Conservation (phyloP, 495 filamentous ascomycete genomes). For the Diplogelasinospora grovesii region DNA sequence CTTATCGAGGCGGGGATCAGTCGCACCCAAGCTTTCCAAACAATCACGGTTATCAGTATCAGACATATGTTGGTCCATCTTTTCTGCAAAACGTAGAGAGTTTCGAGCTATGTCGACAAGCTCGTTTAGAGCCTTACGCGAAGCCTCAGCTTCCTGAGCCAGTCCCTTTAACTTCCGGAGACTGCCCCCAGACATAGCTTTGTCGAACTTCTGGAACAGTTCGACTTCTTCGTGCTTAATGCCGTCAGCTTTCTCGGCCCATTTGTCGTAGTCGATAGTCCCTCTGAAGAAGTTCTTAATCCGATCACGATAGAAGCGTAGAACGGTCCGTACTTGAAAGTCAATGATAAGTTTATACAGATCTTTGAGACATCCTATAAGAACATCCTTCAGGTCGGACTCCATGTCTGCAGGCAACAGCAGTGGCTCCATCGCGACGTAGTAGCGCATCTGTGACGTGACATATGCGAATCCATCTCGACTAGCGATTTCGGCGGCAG, state of each 20-base stretch:
- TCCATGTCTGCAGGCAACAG: slow-evolving; percentile 5
- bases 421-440: slow-evolving; percentile 17
- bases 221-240: neutral
- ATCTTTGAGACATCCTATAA: slow-evolving; percentile 13
- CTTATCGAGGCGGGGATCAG: neutral
- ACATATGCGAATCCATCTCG: slow-evolving; percentile 24
- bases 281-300: slow-evolving; percentile 16
- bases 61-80: no score
- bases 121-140: no score
- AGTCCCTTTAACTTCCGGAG: no score
- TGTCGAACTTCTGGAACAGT: no score
- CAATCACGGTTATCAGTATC: no score
- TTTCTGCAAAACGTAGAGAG: neutral
- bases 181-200: no score
- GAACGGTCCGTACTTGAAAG: slow-evolving; percentile 15
- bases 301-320: slow-evolving; percentile 17
- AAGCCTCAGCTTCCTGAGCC: no score
- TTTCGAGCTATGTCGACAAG: no score
- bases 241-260: slow-evolving; percentile 6
- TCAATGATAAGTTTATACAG: slow-evolving; percentile 20
- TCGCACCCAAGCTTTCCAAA: neutral
- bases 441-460: slow-evolving; percentile 18
- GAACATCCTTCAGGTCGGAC: slow-evolving; percentile 8
- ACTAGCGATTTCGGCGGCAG: slow-evolving; percentile 14
- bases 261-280: slow-evolving; percentile 10